These are phyloP conservation scores for Lithohypha guttulata DNA, from an alignment of 2,329 filamentous ascomycete species.

Conservation along the genomic window DNA sequence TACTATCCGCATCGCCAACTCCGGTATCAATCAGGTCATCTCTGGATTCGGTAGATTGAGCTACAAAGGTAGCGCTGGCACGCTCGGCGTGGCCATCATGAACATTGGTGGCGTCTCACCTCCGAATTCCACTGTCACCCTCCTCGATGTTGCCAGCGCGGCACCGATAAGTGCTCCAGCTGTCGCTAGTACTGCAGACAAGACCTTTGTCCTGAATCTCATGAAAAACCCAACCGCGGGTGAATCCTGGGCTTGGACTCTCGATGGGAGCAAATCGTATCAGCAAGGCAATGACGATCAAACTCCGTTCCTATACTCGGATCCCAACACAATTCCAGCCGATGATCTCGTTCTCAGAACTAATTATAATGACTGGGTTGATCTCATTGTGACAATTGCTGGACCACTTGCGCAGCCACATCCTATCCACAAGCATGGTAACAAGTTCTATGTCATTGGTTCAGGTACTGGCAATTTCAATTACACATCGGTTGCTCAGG, in stretches of 20 bases:
- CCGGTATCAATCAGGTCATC: constrained; percentile 44
- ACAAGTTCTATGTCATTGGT: constrained; percentile 50
- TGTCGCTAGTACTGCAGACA: constrained; percentile 35
- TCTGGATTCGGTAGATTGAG: constrained; percentile 42
- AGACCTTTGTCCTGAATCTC: constrained; percentile 33
- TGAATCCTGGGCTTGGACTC: constrained; percentile 43
- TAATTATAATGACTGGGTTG: constrained; percentile 42
- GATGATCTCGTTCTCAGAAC: constrained; percentile 43
- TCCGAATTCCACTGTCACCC: constrained; percentile 36
- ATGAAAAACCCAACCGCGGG: constrained; percentile 22
- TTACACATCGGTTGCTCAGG: constrained; percentile 43
- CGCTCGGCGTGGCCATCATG: constrained; percentile 38
- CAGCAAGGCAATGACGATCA: constrained; percentile 30
- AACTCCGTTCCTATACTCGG: constrained; percentile 38
- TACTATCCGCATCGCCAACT: constrained; percentile 40
- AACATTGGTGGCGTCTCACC: constrained; percentile 36
- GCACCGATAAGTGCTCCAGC: constrained; percentile 39
- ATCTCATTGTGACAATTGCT: constrained; percentile 41
- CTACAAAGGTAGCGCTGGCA: constrained; percentile 24
- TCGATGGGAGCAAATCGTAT: constrained; percentile 36
- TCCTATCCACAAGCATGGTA: constrained; percentile 55
- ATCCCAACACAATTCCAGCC: constrained; percentile 27
- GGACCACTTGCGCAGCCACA: constrained; percentile 43
- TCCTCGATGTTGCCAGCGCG: constrained; percentile 31
- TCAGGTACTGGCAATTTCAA: constrained; percentile 40